Base-by-base conservation (phyloP, 352 stramenopile species). In the Blastocystis sp. region DNA sequence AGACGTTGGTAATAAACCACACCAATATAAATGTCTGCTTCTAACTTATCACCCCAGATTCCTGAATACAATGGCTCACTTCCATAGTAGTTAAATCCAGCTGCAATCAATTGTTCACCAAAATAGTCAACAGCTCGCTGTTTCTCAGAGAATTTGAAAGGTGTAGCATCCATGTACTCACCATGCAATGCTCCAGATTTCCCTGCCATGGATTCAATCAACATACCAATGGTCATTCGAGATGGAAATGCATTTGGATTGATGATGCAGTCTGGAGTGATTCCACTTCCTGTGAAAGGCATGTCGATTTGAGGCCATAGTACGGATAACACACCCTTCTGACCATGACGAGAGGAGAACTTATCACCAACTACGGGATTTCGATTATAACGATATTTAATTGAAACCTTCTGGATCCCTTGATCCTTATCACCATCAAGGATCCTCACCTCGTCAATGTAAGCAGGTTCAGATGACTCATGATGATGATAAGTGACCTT, bases 1-100 rank as follows among this genome's bases (percentile, higher is more conserved):
- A 99, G 91, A 66, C 97, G 93, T 92, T 99, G 97, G 90, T 99
- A 99, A 91, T 98, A 99, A 46, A 99, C 96, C n/a, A 98, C 92
- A 56, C 97, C 97, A 78, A 99, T 99, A 92, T 99, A 99, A 61
- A 99, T 97, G 88, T 99, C 96, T 19, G 96, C 97, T 63, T 98
- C 94, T 94, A 99, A 97, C 75, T 98, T 89, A 56, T 94, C 98
- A 46, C 97, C 97, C 66, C 93, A 98, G 78, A 99, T 94, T 29
- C 97, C 97, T 77, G 93, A 98, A 93, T 99, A 99, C 88, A 99
- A 89, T 42, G 96, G 95, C 88, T 99, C 97, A 88, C 93, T 98
- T 86, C 97, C 97, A 92, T 98, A 98, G 92, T 99, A 98, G 89
- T 97, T 95, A 88, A 94, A 97, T 21, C 96, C 96, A 80, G 97